Conservation (phyloP, 2,329 filamentous ascomycete species). For the Colletotrichum echinochloae region DNA sequence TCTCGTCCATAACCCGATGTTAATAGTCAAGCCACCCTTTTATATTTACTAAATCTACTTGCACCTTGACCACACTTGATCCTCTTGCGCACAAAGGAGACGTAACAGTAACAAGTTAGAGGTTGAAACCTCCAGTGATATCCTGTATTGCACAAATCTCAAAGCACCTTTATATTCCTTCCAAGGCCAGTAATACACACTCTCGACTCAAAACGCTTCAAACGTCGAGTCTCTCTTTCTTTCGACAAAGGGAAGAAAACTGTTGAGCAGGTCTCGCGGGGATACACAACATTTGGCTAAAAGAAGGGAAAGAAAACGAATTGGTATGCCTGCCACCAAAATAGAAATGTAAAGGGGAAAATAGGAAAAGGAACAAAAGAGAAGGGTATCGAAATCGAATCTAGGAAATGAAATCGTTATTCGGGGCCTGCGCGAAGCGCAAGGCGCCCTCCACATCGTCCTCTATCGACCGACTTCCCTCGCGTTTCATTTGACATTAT, state of each 20-base stretch:
- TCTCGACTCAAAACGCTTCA: background rate
- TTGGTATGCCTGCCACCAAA: conserved; percentile 1
- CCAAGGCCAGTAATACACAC: background rate
- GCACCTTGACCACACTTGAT: background rate
- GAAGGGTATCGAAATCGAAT: conserved; percentile 48
- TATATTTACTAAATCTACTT: background rate
- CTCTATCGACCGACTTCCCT: conserved; percentile 4
- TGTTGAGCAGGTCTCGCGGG: background rate
- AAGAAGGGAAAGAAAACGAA: conserved; percentile 21
- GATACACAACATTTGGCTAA: conserved; percentile 10
- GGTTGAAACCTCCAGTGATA: background rate
- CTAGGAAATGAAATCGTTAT: conserved; percentile 43
- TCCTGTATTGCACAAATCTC: background rate
- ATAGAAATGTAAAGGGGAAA: conserved; percentile 34
- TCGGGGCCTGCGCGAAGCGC: background rate
- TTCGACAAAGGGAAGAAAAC: conserved; percentile 17
- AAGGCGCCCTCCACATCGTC: conserved; percentile 1
- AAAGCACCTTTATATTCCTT: background rate
- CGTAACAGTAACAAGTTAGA: background rate
- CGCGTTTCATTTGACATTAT: conserved; percentile 40
- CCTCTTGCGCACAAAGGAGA: background rate
- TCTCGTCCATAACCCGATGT: background rate
- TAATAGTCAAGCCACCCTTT: background rate
- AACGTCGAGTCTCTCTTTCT: background rate
- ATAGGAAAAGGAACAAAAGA: conserved; percentile 34